These are phyloP conservation scores for Phytomonas sp. DNA, from an alignment of 208 protist genomes.

Conservation along the genomic window DNA sequence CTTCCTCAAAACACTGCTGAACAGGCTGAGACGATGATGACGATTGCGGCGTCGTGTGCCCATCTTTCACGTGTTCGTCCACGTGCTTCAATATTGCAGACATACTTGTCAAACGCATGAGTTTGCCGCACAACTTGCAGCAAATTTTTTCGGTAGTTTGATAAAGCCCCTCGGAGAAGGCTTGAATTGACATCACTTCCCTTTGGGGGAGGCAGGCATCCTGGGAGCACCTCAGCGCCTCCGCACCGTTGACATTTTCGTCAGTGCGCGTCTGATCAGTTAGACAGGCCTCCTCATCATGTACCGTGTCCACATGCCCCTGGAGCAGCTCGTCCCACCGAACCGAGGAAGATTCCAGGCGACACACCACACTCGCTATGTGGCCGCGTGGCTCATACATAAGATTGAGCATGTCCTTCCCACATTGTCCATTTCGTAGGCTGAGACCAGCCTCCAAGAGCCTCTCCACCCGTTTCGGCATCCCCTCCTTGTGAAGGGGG, in stretches of 20 bases:
- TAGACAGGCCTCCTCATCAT: slow-evolving; percentile 2
- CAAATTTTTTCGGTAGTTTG: slow-evolving; percentile 22
- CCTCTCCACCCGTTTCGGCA: slow-evolving; percentile 44
- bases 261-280: background rate
- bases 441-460: slow-evolving; percentile 39
- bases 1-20: background rate
- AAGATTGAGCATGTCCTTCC: slow-evolving; percentile 41
- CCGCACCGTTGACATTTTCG: background rate
- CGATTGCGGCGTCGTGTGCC: background rate
- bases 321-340: slow-evolving; percentile 46
- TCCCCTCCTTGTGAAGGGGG: slow-evolving; percentile 68
- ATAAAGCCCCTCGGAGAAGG: background rate
- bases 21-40: background rate
- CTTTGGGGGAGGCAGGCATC: background rate
- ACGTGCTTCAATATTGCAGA: slow-evolving; percentile 37
- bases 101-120: slow-evolving; percentile 29
- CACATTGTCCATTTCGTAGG: slow-evolving; percentile 1
- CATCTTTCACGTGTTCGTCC: slow-evolving; percentile 22
- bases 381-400: slow-evolving; percentile 67
- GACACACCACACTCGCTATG: slow-evolving; percentile 57
- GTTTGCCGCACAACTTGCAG: slow-evolving; percentile 41
- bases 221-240: background rate
- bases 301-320: slow-evolving; percentile 33
- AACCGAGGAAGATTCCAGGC: slow-evolving; percentile 25
- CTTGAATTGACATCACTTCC: slow-evolving; percentile 1